These are phyloP conservation scores for Phytophthora agathidicida DNA, from an alignment of 352 stramenopile genomes.

Conservation along the genomic window DNA sequence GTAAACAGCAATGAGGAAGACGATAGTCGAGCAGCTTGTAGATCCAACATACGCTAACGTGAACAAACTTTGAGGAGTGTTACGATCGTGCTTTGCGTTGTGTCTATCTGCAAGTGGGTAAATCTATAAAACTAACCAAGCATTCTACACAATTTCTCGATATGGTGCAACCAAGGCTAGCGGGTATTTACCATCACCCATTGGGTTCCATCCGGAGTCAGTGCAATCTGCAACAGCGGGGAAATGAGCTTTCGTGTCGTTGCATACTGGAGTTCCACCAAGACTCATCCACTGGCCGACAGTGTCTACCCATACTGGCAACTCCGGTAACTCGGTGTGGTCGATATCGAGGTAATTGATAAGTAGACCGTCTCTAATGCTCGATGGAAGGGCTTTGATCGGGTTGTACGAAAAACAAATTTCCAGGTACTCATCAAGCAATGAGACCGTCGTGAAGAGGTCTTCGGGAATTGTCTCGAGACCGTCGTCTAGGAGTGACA, in stretches of 20 bases:
- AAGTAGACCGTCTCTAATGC: constrained; percentile 15
- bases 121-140: too few species aligned
- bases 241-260: constrained; percentile 1
- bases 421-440: constrained; percentile 29
- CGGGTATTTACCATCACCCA: constrained; percentile 18
- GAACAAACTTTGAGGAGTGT: too few species aligned
- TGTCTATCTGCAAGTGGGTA: too few species aligned
- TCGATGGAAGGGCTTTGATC: constrained; percentile 26
- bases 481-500: constrained; percentile 34
- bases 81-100: too few species aligned
- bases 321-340: constrained; percentile 27
- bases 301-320: constrained; percentile 40
- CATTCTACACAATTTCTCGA: constrained; percentile 8
- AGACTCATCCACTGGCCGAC: constrained; percentile 16
- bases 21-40: too few species aligned
- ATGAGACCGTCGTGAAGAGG: constrained; percentile 23
- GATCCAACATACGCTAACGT: too few species aligned
- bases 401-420: constrained; percentile 39
- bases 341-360: constrained; percentile 43
- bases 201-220: constrained; percentile 19
- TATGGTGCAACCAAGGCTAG: constrained; percentile 7
- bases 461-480: constrained; percentile 28
- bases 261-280: constrained; percentile 20
- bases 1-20: too few species aligned
- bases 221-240: constrained; percentile 2